Evolutionary conservation across 2,329 filamentous ascomycete genomes (phyloP).

Genomic region (Calonectria ilicicola): DNA sequence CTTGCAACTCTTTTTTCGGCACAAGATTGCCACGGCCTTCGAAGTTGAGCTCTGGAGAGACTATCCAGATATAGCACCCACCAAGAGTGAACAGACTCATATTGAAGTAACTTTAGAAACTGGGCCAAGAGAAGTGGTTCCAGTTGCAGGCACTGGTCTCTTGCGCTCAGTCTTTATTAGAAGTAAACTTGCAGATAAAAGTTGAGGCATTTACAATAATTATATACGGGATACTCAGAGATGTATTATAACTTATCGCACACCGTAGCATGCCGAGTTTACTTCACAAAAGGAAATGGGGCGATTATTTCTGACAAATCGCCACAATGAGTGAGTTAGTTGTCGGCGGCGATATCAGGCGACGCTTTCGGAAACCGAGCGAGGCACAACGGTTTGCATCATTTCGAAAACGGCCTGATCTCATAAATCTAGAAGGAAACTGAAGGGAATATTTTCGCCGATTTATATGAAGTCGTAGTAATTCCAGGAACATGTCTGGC

Average conservation of each 20-base stretch:
- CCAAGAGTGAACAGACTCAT: constrained; percentile 39
- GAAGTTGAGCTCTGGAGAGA: constrained; percentile 80
- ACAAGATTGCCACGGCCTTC: constrained; percentile 44
- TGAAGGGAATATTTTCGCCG: neutral
- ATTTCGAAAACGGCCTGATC: neutral
- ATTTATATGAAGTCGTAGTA: neutral
- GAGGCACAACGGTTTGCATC: neutral
- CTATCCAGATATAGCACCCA: constrained; percentile 61
- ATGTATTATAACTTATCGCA: neutral
- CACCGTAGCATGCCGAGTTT: neutral
- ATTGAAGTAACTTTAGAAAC: constrained; percentile 38
- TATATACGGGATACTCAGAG: neutral
- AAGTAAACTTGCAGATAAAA: neutral
- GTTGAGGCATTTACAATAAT: neutral
- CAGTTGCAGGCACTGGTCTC: constrained; percentile 59
- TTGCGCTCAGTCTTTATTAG: constrained; percentile 56
- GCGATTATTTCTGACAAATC: neutral
- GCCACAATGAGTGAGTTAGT: constrained; percentile 5
- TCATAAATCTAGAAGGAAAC: neutral
- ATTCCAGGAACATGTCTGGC: neutral
- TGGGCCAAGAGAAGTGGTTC: constrained; percentile 42
- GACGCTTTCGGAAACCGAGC: neutral
- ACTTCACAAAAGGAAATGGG: neutral
- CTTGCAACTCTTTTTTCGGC: constrained; percentile 56
- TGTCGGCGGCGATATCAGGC: neutral